These are phyloP conservation scores for Diaporthe sp. DNA, from an alignment of 2,329 filamentous ascomycete species.

Conservation along the genomic window DNA sequence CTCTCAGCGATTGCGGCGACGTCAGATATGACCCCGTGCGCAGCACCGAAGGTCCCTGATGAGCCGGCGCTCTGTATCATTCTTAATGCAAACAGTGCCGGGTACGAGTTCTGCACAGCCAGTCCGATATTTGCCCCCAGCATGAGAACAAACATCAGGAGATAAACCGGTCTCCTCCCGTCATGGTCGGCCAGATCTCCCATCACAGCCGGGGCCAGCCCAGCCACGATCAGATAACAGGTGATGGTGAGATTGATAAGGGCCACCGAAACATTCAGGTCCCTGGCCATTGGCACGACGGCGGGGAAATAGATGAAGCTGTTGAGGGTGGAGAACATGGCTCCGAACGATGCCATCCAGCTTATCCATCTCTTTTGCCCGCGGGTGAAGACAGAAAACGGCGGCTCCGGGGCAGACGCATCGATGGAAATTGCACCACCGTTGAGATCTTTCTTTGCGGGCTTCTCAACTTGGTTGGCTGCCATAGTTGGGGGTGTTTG, in stretches of 20 bases:
- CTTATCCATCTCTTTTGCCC: constrained; percentile 2
- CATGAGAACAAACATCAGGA: constrained; percentile 16
- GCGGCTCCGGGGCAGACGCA: background rate
- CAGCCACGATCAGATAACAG: constrained; percentile 60
- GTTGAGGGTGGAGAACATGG: constrained; percentile 46
- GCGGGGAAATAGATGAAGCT: constrained; percentile 48
- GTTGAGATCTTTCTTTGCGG: no score
- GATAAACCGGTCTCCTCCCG: constrained; percentile 33
- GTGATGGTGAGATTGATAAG: constrained; percentile 56
- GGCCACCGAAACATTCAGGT: constrained; percentile 43
- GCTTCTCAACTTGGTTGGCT: background rate
- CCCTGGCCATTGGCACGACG: constrained; percentile 42
- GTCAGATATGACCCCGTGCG: background rate
- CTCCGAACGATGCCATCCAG: constrained; percentile 38
- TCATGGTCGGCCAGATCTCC: constrained; percentile 39
- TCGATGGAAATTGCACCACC: background rate
- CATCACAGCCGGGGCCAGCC: constrained; percentile 45
- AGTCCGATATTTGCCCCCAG: constrained; percentile 6
- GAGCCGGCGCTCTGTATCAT: constrained; percentile 27
- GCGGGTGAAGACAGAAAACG: background rate
- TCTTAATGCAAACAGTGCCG: background rate
- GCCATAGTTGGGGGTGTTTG: background rate
- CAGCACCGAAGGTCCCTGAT: background rate
- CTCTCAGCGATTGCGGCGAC: background rate
- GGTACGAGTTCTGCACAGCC: constrained; percentile 15